phyloP scores from a whole-genome alignment of 306 rosid species.

The Acacia confusa region DNA sequence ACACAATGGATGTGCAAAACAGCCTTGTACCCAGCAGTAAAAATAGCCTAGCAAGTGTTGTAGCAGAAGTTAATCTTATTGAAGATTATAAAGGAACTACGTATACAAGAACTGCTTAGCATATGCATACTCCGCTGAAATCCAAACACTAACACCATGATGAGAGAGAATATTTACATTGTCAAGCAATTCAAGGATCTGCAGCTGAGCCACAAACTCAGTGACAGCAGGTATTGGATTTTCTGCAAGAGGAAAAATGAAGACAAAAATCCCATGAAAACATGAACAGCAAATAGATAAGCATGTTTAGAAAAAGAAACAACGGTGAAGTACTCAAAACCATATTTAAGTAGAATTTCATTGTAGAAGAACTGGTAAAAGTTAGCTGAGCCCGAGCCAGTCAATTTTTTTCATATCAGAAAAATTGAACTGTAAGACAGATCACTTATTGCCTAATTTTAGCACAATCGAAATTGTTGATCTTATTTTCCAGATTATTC shows the following conservation, averaged over 20 bases:
- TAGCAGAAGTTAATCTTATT: slow-evolving; percentile 21
- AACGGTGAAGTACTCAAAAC: background rate
- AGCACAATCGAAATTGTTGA: slow-evolving; percentile 3
- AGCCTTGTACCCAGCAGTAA: slow-evolving; percentile 99
- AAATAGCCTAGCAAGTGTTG: slow-evolving; percentile 68
- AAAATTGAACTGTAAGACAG: slow-evolving; percentile 12
- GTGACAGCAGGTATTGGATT: slow-evolving; percentile 70
- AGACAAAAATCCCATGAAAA: slow-evolving; percentile 22
- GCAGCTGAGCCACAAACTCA: slow-evolving; percentile 84
- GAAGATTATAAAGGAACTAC: slow-evolving; percentile 4
- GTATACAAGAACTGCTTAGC: background rate
- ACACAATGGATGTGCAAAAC: slow-evolving; percentile 87
- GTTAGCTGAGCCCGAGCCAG: background rate
- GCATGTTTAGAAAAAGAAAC: background rate
- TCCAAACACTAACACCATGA: slow-evolving; percentile 5
- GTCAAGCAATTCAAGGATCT: slow-evolving; percentile 88
- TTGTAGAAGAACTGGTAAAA: background rate
- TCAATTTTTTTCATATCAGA: slow-evolving; percentile 10
- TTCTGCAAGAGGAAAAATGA: slow-evolving; percentile 50
- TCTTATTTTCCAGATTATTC: background rate
- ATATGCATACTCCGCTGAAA: background rate
- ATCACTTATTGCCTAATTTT: slow-evolving; percentile 6
- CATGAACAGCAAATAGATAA: background rate
- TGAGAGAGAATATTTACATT: slow-evolving; percentile 49
- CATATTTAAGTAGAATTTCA: slow-evolving; percentile 1